Evolutionary conservation across 2,329 filamentous ascomycete species (phyloP).

Genomic region (Sarocladium kiliense): DNA sequence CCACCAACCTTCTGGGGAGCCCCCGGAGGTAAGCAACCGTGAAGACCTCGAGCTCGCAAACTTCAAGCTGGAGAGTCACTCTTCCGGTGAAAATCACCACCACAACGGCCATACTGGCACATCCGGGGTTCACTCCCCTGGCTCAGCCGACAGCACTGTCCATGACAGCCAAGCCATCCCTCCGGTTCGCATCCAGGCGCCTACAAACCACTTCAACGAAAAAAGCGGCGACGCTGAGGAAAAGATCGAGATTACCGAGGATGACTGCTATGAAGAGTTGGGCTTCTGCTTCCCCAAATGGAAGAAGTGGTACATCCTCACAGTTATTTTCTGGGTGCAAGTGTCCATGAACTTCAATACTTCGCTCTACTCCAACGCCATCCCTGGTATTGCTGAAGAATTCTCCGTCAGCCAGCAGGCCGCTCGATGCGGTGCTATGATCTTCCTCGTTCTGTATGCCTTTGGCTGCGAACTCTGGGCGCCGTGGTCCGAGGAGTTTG

Average conservation of each 20-base stretch:
- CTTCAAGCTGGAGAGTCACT: slow-evolving; percentile 27
- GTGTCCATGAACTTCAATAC: slow-evolving; percentile 79
- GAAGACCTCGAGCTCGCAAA: slow-evolving; percentile 30
- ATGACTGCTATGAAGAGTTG: slow-evolving; percentile 61
- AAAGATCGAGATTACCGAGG: slow-evolving; percentile 43
- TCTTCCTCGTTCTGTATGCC: slow-evolving; percentile 75
- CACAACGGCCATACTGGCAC: not conserved
- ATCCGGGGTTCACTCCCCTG: not conserved
- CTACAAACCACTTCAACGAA: slow-evolving; percentile 18
- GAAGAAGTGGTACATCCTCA: slow-evolving; percentile 70
- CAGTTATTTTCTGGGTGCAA: slow-evolving; percentile 69
- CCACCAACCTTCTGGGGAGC: slow-evolving; percentile 30
- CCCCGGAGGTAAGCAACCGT: slow-evolving; percentile 29
- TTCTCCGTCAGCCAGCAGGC: slow-evolving; percentile 64
- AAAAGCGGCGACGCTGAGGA: slow-evolving; percentile 27
- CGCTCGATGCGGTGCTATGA: slow-evolving; percentile 67
- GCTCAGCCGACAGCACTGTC: slow-evolving; percentile 10
- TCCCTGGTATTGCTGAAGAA: slow-evolving; percentile 59
- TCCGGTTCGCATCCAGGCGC: not conserved
- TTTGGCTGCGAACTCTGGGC: slow-evolving; percentile 88
- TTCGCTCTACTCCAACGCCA: slow-evolving; percentile 65
- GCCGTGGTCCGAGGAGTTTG: slow-evolving; percentile 80
- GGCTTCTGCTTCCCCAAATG: slow-evolving; percentile 54
- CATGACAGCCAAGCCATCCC: not conserved
- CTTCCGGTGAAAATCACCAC: not conserved